A percentile compares a stretch with the other conserved stretches of the same genome.
Evolutionary conservation across 2,329 filamentous ascomycete genomes (phyloP).

Genomic region (Hypomyces perniciosus): DNA sequence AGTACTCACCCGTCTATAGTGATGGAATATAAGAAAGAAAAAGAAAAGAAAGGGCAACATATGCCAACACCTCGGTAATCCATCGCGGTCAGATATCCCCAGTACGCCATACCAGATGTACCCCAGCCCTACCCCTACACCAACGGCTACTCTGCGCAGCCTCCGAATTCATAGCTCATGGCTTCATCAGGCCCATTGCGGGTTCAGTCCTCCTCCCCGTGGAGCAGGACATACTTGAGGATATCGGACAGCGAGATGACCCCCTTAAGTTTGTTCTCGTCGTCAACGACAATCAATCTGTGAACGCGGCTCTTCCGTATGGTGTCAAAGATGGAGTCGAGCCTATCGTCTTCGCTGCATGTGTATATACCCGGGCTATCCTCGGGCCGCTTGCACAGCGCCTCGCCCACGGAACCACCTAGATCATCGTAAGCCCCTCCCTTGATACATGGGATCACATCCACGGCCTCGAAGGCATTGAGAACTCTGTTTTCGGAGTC

Average conservation of each 20-base stretch:
- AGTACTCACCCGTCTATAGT: slow-evolving; percentile 7
- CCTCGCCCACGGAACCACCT: slow-evolving; percentile 78
- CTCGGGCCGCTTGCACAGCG: slow-evolving; percentile 76
- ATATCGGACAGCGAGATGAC: slow-evolving; percentile 95
- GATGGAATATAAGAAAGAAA: neutral
- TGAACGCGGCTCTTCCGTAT: slow-evolving; percentile 93
- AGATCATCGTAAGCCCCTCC: slow-evolving; percentile 89
- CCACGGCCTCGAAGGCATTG: slow-evolving; percentile 96
- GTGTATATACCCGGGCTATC: slow-evolving; percentile 97
- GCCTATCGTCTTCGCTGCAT: slow-evolving; percentile 81
- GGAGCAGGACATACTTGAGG: slow-evolving; percentile 83
- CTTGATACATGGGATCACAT: slow-evolving; percentile 94
- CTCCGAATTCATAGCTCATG: neutral
- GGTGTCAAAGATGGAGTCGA: slow-evolving; percentile 95
- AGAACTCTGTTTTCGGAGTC: slow-evolving; percentile 72
- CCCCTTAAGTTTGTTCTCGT: slow-evolving; percentile 77
- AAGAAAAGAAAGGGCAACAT: slow-evolving; percentile 1
- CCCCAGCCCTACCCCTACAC: neutral
- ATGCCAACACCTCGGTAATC: slow-evolving; percentile 6
- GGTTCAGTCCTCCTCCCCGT: slow-evolving; percentile 57
- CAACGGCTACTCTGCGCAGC: neutral
- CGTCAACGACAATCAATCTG: slow-evolving; percentile 86
- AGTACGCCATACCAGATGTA: slow-evolving; percentile 12
- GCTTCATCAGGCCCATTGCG: neutral
- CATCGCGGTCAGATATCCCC: slow-evolving; percentile 4